phyloP scores from a whole-genome alignment of 768 basidiomycete genomes.

The Tulasnella calospora region DNA sequence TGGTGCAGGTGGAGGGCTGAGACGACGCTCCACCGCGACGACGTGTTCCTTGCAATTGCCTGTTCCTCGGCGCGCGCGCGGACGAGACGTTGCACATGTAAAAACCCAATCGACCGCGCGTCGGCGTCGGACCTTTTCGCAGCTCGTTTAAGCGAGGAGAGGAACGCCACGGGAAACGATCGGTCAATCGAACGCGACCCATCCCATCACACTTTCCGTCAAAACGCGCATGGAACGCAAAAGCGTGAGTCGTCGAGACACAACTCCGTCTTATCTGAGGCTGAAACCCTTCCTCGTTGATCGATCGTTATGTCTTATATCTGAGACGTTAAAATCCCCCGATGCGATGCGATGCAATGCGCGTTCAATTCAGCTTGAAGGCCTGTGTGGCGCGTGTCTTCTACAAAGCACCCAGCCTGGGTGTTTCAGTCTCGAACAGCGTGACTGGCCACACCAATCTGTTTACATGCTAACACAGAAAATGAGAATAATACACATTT shows the following conservation, averaged over 20 bases:
- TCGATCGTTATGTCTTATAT: background rate
- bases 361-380: background rate
- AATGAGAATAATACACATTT: background rate
- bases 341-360: too few species aligned
- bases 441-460: background rate
- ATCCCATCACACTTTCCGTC: background rate
- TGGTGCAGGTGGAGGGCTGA: background rate
- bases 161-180: background rate
- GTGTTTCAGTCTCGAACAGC: background rate
- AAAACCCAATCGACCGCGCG: background rate
- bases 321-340: background rate
- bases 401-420: background rate
- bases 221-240: background rate
- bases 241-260: background rate
- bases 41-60: background rate
- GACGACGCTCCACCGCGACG: background rate
- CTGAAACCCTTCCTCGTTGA: background rate
- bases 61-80: background rate
- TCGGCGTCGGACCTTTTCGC: background rate
- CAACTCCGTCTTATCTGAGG: background rate
- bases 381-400: background rate
- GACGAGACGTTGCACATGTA: too few species aligned
- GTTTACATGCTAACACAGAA: background rate
- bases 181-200: background rate
- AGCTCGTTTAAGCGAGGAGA: background rate